Percentiles rank a stretch among this genome's conserved stretches.
Evolutionary conservation across 2,329 filamentous ascomycete genomes (phyloP).

Genomic region (Juglanconis juglandina): DNA sequence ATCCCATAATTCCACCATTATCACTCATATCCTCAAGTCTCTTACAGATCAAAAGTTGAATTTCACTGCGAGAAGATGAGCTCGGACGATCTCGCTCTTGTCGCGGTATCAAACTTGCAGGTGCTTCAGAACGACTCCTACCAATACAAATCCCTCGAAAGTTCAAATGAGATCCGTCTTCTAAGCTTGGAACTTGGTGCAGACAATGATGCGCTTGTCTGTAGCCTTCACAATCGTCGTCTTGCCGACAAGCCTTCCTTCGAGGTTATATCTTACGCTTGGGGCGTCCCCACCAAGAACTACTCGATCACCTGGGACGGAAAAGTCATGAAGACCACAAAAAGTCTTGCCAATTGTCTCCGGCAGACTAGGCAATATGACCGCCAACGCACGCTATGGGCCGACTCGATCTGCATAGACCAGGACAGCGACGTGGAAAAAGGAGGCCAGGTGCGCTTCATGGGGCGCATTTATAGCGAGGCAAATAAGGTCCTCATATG

Average conservation of each 20-base stretch:
- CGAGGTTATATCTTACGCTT: conserved; percentile 4
- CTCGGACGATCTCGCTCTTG: too few species aligned
- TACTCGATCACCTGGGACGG: not conserved
- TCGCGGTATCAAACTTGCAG: too few species aligned
- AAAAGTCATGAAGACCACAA: not conserved
- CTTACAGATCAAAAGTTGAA: too few species aligned
- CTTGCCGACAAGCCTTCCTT: not conserved
- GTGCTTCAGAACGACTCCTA: too few species aligned
- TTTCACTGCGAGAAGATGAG: too few species aligned
- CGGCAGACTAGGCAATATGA: not conserved
- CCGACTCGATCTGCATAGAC: conserved; percentile 1
- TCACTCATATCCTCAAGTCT: too few species aligned
- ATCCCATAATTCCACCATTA: too few species aligned
- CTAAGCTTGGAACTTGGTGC: too few species aligned
- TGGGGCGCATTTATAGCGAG: not conserved
- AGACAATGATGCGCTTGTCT: too few species aligned
- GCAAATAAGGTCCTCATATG: not conserved
- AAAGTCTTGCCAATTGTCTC: not conserved
- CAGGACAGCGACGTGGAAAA: not conserved
- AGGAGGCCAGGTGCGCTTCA: not conserved
- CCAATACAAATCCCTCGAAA: too few species aligned
- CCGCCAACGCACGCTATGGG: not conserved
- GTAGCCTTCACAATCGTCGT: too few species aligned
- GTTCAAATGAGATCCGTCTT: too few species aligned
- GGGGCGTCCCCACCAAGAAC: not conserved